A percentile compares a stretch with the other conserved stretches of the same genome.
Conservation (phyloP, 352 stramenopile genomes). For the Achlya hypogyna region DNA sequence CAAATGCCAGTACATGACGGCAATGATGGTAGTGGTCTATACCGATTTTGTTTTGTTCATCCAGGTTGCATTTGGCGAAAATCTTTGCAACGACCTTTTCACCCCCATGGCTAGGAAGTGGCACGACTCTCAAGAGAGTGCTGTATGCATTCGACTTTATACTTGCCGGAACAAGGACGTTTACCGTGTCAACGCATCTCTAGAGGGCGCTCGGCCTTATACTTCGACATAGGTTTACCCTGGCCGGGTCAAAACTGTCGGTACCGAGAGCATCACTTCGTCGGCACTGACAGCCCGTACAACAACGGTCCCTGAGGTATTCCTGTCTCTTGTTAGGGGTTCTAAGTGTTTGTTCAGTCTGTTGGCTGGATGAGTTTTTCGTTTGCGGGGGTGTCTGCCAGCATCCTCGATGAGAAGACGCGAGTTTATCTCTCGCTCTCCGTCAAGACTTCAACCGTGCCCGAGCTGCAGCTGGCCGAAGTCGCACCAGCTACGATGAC, state of each 20-base stretch:
- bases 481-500: not conserved
- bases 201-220: not conserved
- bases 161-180: not conserved
- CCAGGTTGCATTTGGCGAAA: not conserved
- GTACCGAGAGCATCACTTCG: not conserved
- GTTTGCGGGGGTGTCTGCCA: not conserved
- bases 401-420: not conserved
- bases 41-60: conserved; percentile 5
- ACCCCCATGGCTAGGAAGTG: not conserved
- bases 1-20: no score
- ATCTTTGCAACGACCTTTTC: not conserved
- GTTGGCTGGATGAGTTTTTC: not conserved
- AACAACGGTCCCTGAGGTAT: not conserved
- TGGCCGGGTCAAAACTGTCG: not conserved
- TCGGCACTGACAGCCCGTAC: not conserved
- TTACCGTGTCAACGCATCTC: not conserved
- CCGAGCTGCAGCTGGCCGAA: not conserved
- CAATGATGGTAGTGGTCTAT: not conserved
- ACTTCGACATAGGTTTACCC: not conserved
- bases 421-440: conserved; percentile 1
- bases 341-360: not conserved
- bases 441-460: not conserved
- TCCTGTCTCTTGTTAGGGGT: not conserved
- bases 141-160: not conserved
- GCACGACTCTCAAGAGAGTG: not conserved